Evolutionary conservation across 192 early-diverging fungal genomes (phyloP).

Genomic region (Podila epigama): DNA sequence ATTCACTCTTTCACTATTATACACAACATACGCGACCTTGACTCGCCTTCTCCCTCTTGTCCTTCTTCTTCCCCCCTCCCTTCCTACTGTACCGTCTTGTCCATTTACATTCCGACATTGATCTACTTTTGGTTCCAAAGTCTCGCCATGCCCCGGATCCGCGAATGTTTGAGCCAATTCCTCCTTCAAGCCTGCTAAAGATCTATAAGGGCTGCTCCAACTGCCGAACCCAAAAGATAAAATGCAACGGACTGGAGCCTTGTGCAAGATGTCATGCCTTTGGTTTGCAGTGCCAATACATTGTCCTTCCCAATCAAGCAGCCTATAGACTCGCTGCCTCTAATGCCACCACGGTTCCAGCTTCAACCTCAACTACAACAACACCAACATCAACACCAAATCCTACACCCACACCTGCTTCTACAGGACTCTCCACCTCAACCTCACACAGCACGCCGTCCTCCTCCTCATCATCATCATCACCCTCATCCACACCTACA

Average conservation of each 20-base stretch:
- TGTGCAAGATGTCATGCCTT: conserved; percentile 33
- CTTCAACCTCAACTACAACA: background rate
- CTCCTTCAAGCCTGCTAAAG: conserved; percentile 41
- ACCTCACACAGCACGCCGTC: too few relatives aligned
- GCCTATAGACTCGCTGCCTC: conserved; percentile 28
- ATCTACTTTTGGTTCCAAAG: conserved; percentile 4
- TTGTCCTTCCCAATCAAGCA: conserved; percentile 43
- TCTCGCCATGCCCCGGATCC: conserved; percentile 35
- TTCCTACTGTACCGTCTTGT: background rate
- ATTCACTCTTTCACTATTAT: background rate
- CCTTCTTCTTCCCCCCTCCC: background rate
- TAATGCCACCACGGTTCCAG: background rate
- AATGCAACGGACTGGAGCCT: conserved; percentile 46
- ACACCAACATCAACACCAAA: too few relatives aligned
- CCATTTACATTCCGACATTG: background rate
- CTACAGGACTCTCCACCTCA: too few relatives aligned
- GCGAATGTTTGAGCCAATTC: conserved; percentile 51
- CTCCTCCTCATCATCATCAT: too few relatives aligned
- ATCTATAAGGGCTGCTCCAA: conserved; percentile 51
- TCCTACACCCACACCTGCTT: too few relatives aligned
- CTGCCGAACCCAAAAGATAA: conserved; percentile 50
- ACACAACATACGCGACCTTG: background rate
- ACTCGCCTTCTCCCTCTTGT: background rate
- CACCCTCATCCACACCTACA: too few relatives aligned
- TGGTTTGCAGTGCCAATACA: conserved; percentile 46